A percentile compares a stretch with the other conserved stretches of the same genome.
Conservation (phyloP, 495 filamentous ascomycete genomes). For the Thermothielavioides terrestris region DNA sequence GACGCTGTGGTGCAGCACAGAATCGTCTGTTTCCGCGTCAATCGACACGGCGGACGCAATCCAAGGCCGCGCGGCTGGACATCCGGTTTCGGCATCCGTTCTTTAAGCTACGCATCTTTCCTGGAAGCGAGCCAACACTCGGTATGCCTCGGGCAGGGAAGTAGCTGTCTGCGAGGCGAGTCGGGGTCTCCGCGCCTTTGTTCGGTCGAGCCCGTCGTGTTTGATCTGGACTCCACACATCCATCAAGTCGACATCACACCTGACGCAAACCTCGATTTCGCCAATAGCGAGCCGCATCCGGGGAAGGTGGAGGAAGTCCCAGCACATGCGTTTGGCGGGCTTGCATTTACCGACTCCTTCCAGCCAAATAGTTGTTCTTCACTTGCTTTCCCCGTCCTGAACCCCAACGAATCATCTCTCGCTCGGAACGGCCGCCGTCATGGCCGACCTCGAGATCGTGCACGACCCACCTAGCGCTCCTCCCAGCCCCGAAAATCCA, state of each 20-base stretch:
- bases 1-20: too few relatives aligned
- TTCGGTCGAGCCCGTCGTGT: background rate
- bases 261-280: constrained; percentile 8
- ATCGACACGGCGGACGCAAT: too few relatives aligned
- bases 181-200: background rate
- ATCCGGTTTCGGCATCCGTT: too few relatives aligned
- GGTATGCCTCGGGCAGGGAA: background rate
- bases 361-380: background rate
- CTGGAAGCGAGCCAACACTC: too few relatives aligned
- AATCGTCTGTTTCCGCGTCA: too few relatives aligned
- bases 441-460: constrained; percentile 19
- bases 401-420: background rate
- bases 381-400: background rate
- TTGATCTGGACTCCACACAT: constrained; percentile 4
- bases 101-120: too few relatives aligned
- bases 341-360: background rate
- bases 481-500: constrained; percentile 5
- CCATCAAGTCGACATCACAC: constrained; percentile 9
- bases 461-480: background rate
- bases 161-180: background rate
- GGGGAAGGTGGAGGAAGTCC: constrained; percentile 1
- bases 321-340: background rate
- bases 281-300: constrained; percentile 9
- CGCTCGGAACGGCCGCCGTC: constrained; percentile 1
- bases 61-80: too few relatives aligned